Evolutionary conservation across 2,329 filamentous ascomycete genomes (phyloP).

Genomic region (Trematosphaeria pertusa): DNA sequence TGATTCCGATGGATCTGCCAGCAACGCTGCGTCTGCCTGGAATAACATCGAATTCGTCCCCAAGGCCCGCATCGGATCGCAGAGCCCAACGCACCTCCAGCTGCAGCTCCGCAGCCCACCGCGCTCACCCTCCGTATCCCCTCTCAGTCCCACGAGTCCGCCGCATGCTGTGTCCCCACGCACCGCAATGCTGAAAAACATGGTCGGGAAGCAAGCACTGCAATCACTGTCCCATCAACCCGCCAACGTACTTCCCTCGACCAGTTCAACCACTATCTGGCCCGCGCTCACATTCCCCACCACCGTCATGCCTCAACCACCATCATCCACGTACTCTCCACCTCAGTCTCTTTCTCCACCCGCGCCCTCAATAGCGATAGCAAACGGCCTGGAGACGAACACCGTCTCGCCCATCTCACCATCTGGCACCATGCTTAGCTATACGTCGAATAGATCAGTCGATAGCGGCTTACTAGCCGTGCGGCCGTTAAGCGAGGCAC

Average conservation of each 20-base stretch:
- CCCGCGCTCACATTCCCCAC: neutral
- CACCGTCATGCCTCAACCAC: neutral
- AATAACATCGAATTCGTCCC: conserved; percentile 6
- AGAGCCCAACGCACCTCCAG: conserved; percentile 7
- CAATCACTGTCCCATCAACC: conserved; percentile 15
- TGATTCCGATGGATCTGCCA: conserved; percentile 3
- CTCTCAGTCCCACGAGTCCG: conserved; percentile 25
- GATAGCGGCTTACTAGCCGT: conserved; percentile 39
- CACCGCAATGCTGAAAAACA: conserved; percentile 35
- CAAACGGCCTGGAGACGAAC: conserved; percentile 37
- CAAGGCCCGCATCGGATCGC: conserved; percentile 3
- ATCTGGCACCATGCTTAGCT: conserved; percentile 36
- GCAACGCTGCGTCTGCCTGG: neutral
- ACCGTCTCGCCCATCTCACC: conserved; percentile 33
- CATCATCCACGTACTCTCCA: conserved; percentile 4
- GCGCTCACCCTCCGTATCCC: conserved; percentile 6
- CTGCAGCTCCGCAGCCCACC: conserved; percentile 3
- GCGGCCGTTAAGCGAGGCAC: conserved; percentile 34
- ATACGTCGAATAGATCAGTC: conserved; percentile 37
- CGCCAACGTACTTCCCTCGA: neutral
- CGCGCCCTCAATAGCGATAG: conserved; percentile 27
- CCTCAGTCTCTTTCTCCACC: neutral
- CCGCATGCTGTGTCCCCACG: conserved; percentile 28
- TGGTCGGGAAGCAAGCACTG: conserved; percentile 24
- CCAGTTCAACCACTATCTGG: neutral